Conservation (phyloP, 768 basidiomycete species). For the Dacryopinax spathularia region DNA sequence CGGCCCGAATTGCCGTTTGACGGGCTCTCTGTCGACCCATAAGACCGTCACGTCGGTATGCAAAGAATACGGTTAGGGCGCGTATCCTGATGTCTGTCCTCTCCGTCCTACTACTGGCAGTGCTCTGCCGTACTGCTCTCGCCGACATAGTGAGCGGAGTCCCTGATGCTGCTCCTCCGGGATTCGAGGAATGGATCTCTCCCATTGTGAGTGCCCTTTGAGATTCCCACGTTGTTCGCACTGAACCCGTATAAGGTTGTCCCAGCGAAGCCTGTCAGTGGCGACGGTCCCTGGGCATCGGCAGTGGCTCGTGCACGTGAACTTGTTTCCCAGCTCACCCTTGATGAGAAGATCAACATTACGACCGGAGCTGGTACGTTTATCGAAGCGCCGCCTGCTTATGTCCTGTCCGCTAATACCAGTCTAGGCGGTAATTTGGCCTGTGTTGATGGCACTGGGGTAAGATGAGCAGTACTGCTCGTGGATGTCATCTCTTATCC, state of each 20-base stretch:
- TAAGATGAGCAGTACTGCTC: background rate
- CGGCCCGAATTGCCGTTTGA: background rate
- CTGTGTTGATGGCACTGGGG: background rate
- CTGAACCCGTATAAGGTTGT: background rate
- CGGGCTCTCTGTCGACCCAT: background rate
- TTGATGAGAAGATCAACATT: slow-evolving; percentile 8
- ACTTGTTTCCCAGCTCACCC: slow-evolving; percentile 28
- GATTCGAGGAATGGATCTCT: slow-evolving; percentile 12
- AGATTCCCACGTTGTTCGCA: background rate
- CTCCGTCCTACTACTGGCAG: background rate
- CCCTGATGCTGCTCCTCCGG: slow-evolving; percentile 11
- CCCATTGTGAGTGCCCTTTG: slow-evolving; percentile 2
- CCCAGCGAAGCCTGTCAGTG: background rate
- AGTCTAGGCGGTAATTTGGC: background rate
- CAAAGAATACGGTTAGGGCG: background rate
- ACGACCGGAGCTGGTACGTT: slow-evolving; percentile 5
- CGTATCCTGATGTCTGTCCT: background rate
- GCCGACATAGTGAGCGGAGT: slow-evolving; percentile 11
- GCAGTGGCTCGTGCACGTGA: slow-evolving; percentile 46
- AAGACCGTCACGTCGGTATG: background rate
- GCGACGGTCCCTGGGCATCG: slow-evolving; percentile 33
- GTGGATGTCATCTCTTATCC: background rate
- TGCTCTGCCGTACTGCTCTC: background rate
- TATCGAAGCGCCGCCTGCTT: background rate
- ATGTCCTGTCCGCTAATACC: background rate